phyloP scores from a whole-genome alignment of 1,139 yeast genomes.

The Magnusiomyces sp. region DNA sequence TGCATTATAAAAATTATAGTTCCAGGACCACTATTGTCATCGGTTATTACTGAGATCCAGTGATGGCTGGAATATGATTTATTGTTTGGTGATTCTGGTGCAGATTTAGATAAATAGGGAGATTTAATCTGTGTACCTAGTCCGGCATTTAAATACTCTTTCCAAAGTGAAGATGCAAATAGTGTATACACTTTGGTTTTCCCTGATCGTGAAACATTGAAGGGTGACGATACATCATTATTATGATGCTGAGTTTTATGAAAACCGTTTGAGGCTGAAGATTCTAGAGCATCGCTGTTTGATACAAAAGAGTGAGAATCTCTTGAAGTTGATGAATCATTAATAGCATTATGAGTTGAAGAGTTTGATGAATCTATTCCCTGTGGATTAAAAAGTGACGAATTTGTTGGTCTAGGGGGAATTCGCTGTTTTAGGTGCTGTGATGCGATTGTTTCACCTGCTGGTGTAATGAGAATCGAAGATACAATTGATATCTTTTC shows the following conservation, averaged over 20 bases:
- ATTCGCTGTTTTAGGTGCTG: slow-evolving; percentile 23
- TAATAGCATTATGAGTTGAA: slow-evolving; percentile 6
- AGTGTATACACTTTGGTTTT: slow-evolving; percentile 26
- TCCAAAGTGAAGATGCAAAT: slow-evolving; percentile 26
- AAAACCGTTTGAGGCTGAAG: no score
- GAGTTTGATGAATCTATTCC: no score
- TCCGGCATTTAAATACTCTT: slow-evolving; percentile 20
- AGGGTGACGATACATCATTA: slow-evolving; percentile 2
- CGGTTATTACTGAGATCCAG: slow-evolving; percentile 24
- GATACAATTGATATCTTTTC: slow-evolving; percentile 18
- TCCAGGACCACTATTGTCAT: slow-evolving; percentile 17
- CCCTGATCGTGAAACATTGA: slow-evolving; percentile 23
- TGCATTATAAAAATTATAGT: slow-evolving; percentile 21
- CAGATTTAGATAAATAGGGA: no score
- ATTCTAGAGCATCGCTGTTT: no score
- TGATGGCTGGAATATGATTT: slow-evolving; percentile 6
- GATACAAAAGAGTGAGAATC: slow-evolving; percentile 11
- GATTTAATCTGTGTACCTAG: slow-evolving; percentile 4
- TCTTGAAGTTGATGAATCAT: not conserved
- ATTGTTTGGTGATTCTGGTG: not conserved
- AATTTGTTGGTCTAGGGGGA: slow-evolving; percentile 15
- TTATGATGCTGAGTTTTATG: no score
- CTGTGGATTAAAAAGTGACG: not conserved
- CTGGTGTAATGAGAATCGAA: slow-evolving; percentile 22
- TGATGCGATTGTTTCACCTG: slow-evolving; percentile 24